Conservation (phyloP, 2,329 filamentous ascomycete species). For the Bretziella fagacearum region DNA sequence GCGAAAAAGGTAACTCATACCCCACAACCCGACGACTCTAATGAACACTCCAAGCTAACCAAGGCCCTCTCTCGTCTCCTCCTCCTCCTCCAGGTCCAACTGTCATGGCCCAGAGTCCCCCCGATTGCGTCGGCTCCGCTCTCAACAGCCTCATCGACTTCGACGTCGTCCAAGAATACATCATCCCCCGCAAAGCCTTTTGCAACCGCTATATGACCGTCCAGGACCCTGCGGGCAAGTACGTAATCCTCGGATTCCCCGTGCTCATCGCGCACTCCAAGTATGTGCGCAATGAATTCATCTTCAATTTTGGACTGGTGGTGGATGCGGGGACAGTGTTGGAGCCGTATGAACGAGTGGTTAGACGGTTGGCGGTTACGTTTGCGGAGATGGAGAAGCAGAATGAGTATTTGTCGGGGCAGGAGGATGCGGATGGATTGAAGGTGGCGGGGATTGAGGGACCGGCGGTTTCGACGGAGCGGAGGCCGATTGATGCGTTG, state of each 20-base stretch:
- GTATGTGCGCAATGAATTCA: constrained; percentile 88
- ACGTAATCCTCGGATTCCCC: constrained; percentile 72
- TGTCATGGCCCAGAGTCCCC: constrained; percentile 26
- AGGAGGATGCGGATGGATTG: constrained; percentile 25
- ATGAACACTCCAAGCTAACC: no score
- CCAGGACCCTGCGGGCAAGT: constrained; percentile 49
- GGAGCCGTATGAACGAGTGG: constrained; percentile 66
- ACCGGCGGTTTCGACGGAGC: constrained; percentile 6
- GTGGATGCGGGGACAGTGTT: constrained; percentile 51
- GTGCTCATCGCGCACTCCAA: constrained; percentile 69
- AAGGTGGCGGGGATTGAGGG: constrained; percentile 19
- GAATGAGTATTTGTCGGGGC: constrained; percentile 60
- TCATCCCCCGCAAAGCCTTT: constrained; percentile 88
- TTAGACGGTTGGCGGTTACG: constrained; percentile 66
- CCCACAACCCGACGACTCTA: constrained; percentile 37
- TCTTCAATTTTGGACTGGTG: constrained; percentile 92
- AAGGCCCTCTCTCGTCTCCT: no score
- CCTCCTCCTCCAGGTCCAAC: constrained; percentile 50
- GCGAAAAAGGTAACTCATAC: constrained; percentile 36
- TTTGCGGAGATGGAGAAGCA: constrained; percentile 88
- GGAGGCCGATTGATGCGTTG: constrained; percentile 64
- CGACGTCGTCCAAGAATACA: constrained; percentile 71
- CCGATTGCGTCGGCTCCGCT: constrained; percentile 23
- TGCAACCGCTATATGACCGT: constrained; percentile 82
- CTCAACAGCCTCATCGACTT: constrained; percentile 64